Evolutionary conservation across 1,284 basidiomycete species (phyloP).

Genomic region (Erythrobasidium hasegawianum): DNA sequence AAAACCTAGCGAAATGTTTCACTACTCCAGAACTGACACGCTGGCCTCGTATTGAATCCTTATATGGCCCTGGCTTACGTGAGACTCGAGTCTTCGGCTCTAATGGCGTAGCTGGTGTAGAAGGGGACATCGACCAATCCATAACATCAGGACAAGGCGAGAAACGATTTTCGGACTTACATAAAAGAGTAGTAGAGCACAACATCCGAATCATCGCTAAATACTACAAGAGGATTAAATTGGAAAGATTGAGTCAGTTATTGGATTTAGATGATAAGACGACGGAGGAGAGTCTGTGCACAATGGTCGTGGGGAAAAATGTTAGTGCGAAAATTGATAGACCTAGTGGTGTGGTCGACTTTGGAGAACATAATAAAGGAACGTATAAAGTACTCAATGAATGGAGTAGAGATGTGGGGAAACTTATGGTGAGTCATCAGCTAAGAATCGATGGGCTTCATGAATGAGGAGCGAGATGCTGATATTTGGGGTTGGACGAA

Average conservation of each 20-base stretch:
- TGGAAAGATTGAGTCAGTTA: conserved; percentile 74
- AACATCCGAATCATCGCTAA: conserved; percentile 91
- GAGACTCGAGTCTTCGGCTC: conserved; percentile 71
- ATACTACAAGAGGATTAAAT: conserved; percentile 92
- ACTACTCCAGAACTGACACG: conserved; percentile 93
- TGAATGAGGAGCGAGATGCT: neutral
- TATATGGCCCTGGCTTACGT: conserved; percentile 83
- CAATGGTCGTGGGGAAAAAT: conserved; percentile 83
- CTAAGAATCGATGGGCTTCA: too few species aligned
- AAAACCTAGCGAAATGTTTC: conserved; percentile 94
- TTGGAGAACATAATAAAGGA: conserved; percentile 59
- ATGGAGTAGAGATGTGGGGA: conserved; percentile 94
- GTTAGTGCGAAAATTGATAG: conserved; percentile 93
- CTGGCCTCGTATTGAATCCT: conserved; percentile 90
- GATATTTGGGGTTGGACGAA: too few species aligned
- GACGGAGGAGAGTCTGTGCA: conserved; percentile 82
- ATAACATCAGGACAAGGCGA: conserved; percentile 54
- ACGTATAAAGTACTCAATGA: conserved; percentile 90
- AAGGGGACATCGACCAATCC: conserved; percentile 43
- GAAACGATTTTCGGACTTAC: conserved; percentile 90
- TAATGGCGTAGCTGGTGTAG: conserved; percentile 39
- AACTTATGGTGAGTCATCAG: conserved; percentile 56
- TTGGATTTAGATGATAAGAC: conserved; percentile 77
- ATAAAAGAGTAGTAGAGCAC: conserved; percentile 92
- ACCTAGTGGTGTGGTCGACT: conserved; percentile 71